phyloP scores from a whole-genome alignment of 441 rosid species.

The Bocquillonia castaneifolia region DNA sequence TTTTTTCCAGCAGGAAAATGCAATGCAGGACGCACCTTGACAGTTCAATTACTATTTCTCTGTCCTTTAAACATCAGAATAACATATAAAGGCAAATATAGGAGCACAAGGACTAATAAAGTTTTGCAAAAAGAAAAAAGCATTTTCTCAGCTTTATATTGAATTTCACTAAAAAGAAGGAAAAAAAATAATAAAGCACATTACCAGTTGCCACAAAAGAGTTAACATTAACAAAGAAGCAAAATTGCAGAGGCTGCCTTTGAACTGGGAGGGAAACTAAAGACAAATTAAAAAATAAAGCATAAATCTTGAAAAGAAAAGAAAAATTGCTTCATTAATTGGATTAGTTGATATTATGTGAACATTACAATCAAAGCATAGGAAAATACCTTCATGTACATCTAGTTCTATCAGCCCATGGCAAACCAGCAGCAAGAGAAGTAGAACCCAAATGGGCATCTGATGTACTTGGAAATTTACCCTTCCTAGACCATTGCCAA shows the following conservation, averaged over 20 bases:
- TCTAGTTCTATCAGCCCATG: constrained; percentile 42
- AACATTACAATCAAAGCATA: constrained; percentile 16
- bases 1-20: not conserved
- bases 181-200: not conserved
- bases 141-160: not conserved
- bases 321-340: constrained; percentile 18
- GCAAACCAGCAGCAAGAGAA: constrained; percentile 31
- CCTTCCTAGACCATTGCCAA: constrained; percentile 65
- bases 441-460: constrained; percentile 38
- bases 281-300: constrained; percentile 12
- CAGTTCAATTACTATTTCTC: not conserved
- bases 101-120: not conserved
- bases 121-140: not conserved
- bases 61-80: not conserved
- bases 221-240: constrained; percentile 15
- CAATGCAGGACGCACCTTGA: not conserved
- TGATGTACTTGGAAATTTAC: constrained; percentile 34
- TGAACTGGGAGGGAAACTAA: constrained; percentile 14
- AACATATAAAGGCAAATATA: not conserved
- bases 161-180: constrained; percentile 18
- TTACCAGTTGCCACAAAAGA: constrained; percentile 11
- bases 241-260: constrained; percentile 13
- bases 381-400: constrained; percentile 36
- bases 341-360: constrained; percentile 14
- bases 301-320: constrained; percentile 13